Evolutionary conservation across 768 basidiomycete genomes (phyloP), one percentile per base, ranked within the genome.

Genomic region (Lactarius evosmus): DNA sequence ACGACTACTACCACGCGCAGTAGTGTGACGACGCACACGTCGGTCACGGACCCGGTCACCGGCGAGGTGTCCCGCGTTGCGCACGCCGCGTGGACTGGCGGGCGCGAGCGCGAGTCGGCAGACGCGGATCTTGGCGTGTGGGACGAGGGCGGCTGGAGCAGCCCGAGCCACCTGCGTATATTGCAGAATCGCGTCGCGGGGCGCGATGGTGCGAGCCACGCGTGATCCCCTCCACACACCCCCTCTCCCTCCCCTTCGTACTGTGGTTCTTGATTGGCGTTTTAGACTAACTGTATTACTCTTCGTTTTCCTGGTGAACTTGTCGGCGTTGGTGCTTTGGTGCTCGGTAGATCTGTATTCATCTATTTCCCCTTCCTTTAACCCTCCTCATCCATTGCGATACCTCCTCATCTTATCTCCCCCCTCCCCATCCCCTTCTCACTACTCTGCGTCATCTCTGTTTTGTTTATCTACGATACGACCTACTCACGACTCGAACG

Each of bases 41-140:
- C 72, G 2, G 52, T 71, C 46, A 75, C 74, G 50, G 75, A 76
- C 58, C 75, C 75, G 11, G 63, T 74, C 2, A 75, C 74, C 7
- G 75, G 75, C 19, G 71, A 70, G 8, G 67, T 71, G 7, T 65
- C 72, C 65, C 74, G 73, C 54, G 64, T 74, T 54, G 69, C 74
- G 11, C 53, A 60, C 58, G 59, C 62, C 11, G 29, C 66, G 14
- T 67, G 66, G 66, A 63, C 66, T 22, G 67, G 59, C 22, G 67
- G 68, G 14, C 58, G 59, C 7, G 65, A 58, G 19, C 58, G 59
- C 19, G 65, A 55, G 17, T 55, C 30, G 30, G 12, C 7, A 0
- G 55, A n/a, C 8, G 33, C 54, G 7, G 54, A 64, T 17, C 50
- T 60, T 17, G 54, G n/a, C 8, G 16, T 54, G 14, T 64, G 66